phyloP scores from a whole-genome alignment of 495 filamentous ascomycete genomes.

The Aspergillus conjunctus region DNA sequence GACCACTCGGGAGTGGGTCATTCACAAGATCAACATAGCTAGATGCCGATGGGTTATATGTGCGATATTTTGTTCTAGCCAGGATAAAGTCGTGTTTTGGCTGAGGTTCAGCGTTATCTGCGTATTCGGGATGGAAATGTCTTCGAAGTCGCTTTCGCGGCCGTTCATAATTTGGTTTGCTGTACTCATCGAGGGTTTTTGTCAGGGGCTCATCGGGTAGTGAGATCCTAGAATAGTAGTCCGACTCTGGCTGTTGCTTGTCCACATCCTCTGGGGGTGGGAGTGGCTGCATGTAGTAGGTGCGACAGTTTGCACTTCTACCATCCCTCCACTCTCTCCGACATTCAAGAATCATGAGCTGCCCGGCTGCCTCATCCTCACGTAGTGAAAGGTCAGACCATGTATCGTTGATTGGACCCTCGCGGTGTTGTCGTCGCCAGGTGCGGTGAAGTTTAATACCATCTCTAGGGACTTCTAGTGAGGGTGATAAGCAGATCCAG shows the following conservation, averaged over 20 bases:
- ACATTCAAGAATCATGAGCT: constrained; percentile 66
- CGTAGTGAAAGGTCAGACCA: constrained; percentile 71
- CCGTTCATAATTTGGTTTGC: constrained; percentile 42
- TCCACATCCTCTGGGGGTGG: constrained; percentile 43
- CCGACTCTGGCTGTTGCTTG: constrained; percentile 19
- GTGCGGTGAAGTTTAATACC: constrained; percentile 43
- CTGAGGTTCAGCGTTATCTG: constrained; percentile 42
- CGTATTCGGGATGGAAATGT: constrained; percentile 51
- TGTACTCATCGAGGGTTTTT: constrained; percentile 32
- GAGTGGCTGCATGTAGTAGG: constrained; percentile 67
- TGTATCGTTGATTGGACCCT: constrained; percentile 76
- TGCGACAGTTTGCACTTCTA: constrained; percentile 62
- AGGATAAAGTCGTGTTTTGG: constrained; percentile 53
- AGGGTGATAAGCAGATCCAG: constrained; percentile 62
- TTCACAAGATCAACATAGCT: constrained; percentile 70
- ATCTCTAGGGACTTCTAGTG: constrained; percentile 26
- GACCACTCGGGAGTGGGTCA: constrained; percentile 43
- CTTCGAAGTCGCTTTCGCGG: constrained; percentile 43
- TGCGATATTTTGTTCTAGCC: constrained; percentile 59
- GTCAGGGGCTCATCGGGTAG: constrained; percentile 37
- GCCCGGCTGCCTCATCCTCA: constrained; percentile 61
- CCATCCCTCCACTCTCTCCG: constrained; percentile 69
- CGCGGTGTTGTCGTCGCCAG: constrained; percentile 69
- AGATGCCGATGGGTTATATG: constrained; percentile 59
- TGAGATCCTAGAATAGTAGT: constrained; percentile 11